Conservation (phyloP, 108 stramenopile genomes). For the Pseudonitzschia multistriata region DNA sequence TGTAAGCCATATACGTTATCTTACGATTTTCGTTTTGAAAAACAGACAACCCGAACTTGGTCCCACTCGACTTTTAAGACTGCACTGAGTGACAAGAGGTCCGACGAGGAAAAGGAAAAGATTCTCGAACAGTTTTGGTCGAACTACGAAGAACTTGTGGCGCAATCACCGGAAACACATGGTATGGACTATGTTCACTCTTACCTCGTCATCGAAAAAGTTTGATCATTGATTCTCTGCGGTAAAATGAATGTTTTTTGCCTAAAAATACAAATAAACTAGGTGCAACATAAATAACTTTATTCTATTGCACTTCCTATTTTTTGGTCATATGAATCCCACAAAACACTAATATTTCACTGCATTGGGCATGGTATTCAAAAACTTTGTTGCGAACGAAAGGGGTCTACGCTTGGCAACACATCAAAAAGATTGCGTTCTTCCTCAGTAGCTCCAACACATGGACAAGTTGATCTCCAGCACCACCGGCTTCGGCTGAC, state of each 20-base stretch:
- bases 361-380: too few relatives aligned
- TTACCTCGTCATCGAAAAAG: conserved; percentile 49
- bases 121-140: conserved; percentile 44
- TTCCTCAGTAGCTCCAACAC: background rate
- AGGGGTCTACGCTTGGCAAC: conserved; percentile 1
- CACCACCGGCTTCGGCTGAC: conserved; percentile 1
- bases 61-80: conserved; percentile 40
- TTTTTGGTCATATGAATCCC: too few relatives aligned
- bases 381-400: background rate
- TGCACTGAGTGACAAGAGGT: conserved; percentile 21
- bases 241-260: background rate
- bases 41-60: conserved; percentile 39
- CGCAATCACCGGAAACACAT: conserved; percentile 36
- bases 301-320: too few relatives aligned
- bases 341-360: too few relatives aligned
- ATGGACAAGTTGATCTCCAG: conserved; percentile 4
- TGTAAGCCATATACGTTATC: background rate
- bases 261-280: too few relatives aligned
- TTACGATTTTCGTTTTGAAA: background rate
- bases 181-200: conserved; percentile 63
- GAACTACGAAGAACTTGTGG: conserved; percentile 43
- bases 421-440: conserved; percentile 35
- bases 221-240: background rate
- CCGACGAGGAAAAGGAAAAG: conserved; percentile 37
- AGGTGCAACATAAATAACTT: too few relatives aligned